Evolutionary conservation across 192 early-diverging fungal genomes (phyloP), one percentile per base, ranked within the genome.

Genomic region (Dimargaris cristalligena): DNA sequence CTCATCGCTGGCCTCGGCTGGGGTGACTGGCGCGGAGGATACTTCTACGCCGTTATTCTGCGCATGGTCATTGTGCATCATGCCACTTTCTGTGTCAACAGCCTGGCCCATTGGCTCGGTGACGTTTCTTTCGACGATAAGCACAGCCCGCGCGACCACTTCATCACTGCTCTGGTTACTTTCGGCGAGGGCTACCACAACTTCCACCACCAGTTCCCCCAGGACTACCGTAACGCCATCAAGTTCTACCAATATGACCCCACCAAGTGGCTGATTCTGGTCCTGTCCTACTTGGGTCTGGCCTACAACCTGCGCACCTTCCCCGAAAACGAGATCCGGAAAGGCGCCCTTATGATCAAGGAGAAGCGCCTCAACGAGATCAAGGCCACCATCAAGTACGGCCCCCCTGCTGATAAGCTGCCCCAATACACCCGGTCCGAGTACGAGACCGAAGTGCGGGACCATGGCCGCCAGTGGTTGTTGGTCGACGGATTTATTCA

Each of bases 81-180:
- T 61, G 84, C 87, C 44, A 91, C 89, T 26, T 90, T 90, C 74
- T 90, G 87, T 59, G 80, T 90, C 47, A 90, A 90, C 74, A 84
- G 81, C 26, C 70, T 90, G 31, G 88, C 88, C 4, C 88, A 90
- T 66, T 86, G 68, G 34, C 66, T 88, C 16, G 88, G 88, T 34
- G 80, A 82, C 20, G 68, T 65, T 32, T 74, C 82, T 16, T 90
- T 82, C 65, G 90, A 92, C 68, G 88, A 91, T 67, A 76, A 80
- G 44, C 75, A 83, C 60, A 87, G 90, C 2, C 88, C 88, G 11
- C 77, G 85, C 52, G 86, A 88, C 66, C 88, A 90, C 65, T 82
- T 85, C 67, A 68, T 89, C 45, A 86, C 85, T 9, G 86, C 87
- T 38, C 63, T 90, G 16, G 78, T 85, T 57, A 89, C 87, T 16